Conservation (phyloP, 2,329 filamentous ascomycete genomes). For the Ophiognomonia clavigignenti-juglandacearum region DNA sequence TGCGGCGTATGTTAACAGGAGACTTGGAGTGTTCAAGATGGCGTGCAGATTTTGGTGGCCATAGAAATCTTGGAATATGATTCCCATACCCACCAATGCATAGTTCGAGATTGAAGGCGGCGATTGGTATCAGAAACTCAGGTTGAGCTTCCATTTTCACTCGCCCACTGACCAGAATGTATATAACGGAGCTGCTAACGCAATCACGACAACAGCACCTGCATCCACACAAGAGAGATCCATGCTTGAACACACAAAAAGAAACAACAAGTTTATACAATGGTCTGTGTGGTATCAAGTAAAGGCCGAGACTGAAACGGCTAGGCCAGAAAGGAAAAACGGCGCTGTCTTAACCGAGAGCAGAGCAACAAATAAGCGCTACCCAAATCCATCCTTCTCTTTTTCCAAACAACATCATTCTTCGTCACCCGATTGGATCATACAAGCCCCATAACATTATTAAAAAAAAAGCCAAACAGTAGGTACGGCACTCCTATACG, state of each 20-base stretch:
- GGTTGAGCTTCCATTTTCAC: too few species aligned
- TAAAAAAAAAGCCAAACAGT: neutral
- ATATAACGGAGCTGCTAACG: too few species aligned
- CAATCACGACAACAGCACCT: too few species aligned
- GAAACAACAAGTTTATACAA: constrained; percentile 5
- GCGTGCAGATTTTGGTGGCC: too few species aligned
- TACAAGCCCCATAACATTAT: neutral
- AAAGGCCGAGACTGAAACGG: neutral
- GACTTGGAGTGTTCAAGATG: too few species aligned
- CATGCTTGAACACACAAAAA: neutral
- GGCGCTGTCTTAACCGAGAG: constrained; percentile 1
- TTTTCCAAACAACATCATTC: constrained; percentile 5
- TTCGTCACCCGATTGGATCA: neutral
- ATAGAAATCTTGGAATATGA: too few species aligned
- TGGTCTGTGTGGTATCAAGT: constrained; percentile 14
- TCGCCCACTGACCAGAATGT: too few species aligned
- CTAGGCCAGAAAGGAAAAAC: constrained; percentile 3
- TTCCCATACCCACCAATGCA: too few species aligned
- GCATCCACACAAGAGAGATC: neutral
- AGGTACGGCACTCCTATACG: neutral
- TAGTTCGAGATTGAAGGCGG: too few species aligned
- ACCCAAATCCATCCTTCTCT: constrained; percentile 1
- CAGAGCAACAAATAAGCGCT: constrained; percentile 7
- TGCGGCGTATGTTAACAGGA: too few species aligned
- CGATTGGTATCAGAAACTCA: too few species aligned